These are phyloP conservation scores for Sporothrix brunneoviolacea DNA, from an alignment of 2,329 filamentous ascomycete genomes.

Conservation along the genomic window DNA sequence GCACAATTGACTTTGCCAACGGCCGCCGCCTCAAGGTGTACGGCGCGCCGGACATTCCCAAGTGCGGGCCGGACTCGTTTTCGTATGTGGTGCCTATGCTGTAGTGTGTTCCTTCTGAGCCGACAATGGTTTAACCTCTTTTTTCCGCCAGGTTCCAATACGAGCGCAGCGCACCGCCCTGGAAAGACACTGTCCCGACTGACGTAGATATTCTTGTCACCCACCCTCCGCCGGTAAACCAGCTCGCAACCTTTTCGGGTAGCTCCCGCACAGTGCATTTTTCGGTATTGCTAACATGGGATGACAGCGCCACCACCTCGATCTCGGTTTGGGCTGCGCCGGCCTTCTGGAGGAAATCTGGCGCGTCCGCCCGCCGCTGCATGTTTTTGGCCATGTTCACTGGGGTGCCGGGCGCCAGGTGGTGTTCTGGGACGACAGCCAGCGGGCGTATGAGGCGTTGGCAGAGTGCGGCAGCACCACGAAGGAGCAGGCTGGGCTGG, in stretches of 20 bases:
- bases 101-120: too few species aligned
- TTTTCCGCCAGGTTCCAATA: conserved; percentile 69
- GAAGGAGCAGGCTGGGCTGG: conserved; percentile 17
- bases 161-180: conserved; percentile 56
- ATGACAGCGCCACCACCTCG: conserved; percentile 61
- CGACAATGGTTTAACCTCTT: too few species aligned
- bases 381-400: conserved; percentile 84
- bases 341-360: conserved; percentile 65
- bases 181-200: conserved; percentile 62
- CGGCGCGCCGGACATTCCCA: conserved; percentile 74
- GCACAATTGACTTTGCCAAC: conserved; percentile 54
- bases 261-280: too few species aligned
- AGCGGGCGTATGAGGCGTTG: conserved; percentile 64
- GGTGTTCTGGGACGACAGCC: conserved; percentile 68
- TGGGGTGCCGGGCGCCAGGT: conserved; percentile 63
- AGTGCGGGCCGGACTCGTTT: conserved; percentile 63
- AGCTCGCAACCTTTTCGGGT: too few species aligned
- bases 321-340: conserved; percentile 63
- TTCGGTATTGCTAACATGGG: too few species aligned
- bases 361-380: conserved; percentile 65
- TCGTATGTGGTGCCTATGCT: conserved; percentile 44
- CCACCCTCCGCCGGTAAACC: conserved; percentile 70
- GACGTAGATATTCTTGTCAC: conserved; percentile 75
- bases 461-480: conserved; percentile 27
- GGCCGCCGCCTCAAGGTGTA: conserved; percentile 63